Conservation (phyloP, 2,329 filamentous ascomycete species). For the Verticillium nonalfalfae region DNA sequence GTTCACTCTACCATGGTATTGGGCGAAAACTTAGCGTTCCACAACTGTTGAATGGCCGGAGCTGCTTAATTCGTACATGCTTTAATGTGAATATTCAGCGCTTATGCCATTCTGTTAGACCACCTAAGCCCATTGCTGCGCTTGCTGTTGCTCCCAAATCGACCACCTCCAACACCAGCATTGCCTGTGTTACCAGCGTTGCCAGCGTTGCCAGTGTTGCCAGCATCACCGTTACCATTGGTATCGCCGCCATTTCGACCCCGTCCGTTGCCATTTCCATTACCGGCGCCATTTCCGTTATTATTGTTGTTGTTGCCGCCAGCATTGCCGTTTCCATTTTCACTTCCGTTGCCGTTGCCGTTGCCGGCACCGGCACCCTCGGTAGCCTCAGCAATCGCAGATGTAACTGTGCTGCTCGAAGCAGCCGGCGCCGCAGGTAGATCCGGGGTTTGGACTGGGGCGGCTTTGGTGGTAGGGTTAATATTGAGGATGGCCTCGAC, state of each 20-base stretch:
- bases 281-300: conserved; percentile 10
- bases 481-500: conserved; percentile 29
- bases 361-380: conserved; percentile 8
- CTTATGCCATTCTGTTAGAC: conserved; percentile 1
- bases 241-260: conserved; percentile 1
- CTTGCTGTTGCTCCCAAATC: not conserved
- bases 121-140: not conserved
- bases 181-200: conserved; percentile 4
- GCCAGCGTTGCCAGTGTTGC: conserved; percentile 2
- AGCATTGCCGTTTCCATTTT: conserved; percentile 4
- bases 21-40: too few relatives aligned
- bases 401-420: conserved; percentile 5
- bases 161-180: not conserved
- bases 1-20: too few relatives aligned
- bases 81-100: not conserved
- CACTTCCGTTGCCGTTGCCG: not conserved
- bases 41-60: not conserved
- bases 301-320: conserved; percentile 13
- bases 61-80: not conserved
- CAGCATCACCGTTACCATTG: conserved; percentile 5
- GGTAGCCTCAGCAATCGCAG: conserved; percentile 7
- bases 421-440: conserved; percentile 11
- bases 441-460: conserved; percentile 25
- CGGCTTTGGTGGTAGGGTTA: conserved; percentile 19
- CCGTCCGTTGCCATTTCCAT: conserved; percentile 2